Percentiles rank a stretch among this genome's conserved stretches.
Conservation (phyloP, 345 rosid genomes). For the Mercurialis annua region DNA sequence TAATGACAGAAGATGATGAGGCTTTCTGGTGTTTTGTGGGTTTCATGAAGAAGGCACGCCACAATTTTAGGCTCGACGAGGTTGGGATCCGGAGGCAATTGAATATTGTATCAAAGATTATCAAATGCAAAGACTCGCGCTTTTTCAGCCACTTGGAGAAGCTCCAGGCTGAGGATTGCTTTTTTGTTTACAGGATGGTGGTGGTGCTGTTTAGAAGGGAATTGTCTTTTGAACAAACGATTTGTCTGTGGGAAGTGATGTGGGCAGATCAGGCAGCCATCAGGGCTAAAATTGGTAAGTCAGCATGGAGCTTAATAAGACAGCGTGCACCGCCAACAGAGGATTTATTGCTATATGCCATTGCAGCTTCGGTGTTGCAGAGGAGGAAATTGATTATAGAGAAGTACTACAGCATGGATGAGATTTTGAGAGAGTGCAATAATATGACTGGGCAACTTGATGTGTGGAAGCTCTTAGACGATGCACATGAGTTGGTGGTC, state of each 20-base stretch:
- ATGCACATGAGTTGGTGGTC: conserved; percentile 81
- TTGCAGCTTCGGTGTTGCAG: conserved; percentile 91
- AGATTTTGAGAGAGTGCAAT: conserved; percentile 84
- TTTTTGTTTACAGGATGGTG: conserved; percentile 95
- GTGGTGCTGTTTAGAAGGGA: conserved; percentile 91
- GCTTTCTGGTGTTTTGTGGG: conserved; percentile 98
- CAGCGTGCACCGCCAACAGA: conserved; percentile 88
- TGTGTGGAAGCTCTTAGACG: conserved; percentile 93
- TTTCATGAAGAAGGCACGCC: conserved; percentile 93
- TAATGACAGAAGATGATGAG: conserved; percentile 74
- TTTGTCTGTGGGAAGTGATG: conserved; percentile 92
- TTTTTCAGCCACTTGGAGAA: conserved; percentile 83
- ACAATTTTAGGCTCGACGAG: conserved; percentile 90
- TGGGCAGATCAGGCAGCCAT: conserved; percentile 99
- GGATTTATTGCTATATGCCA: conserved; percentile 73
- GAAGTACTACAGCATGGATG: conserved; percentile 90
- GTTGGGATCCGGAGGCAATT: conserved; percentile 90
- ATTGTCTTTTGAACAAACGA: conserved; percentile 76
- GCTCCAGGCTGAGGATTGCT: conserved; percentile 94
- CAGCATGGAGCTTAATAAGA: conserved; percentile 83
- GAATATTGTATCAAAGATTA: conserved; percentile 76
- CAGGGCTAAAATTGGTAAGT: conserved; percentile 76
- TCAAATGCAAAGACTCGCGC: conserved; percentile 78
- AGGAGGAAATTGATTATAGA: conserved; percentile 85
- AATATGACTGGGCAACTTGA: conserved; percentile 92